Evolutionary conservation across 768 basidiomycete genomes (phyloP), one percentile per base, ranked within the genome.

Genomic region (Amyloporia xantha): DNA sequence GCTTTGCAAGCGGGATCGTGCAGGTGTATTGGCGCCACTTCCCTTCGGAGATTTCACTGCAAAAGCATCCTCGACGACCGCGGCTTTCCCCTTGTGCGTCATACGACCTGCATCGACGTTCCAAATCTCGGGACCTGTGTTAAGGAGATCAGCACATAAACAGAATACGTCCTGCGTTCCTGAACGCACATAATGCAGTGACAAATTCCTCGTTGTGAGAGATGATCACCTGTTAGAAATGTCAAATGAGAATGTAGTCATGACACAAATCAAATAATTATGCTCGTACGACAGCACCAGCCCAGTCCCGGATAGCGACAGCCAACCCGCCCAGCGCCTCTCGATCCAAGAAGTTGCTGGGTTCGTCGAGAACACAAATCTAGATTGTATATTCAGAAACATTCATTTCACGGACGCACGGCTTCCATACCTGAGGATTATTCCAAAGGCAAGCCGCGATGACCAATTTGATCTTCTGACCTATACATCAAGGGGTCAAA

Each of bases 401-500:
- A 38, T 17, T 24, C 49, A 42, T 47, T 52, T 28, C 45, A 38
- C 5, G 44, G 28, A 37, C 33, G 51, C 13, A 38, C 27, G 27
- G 50, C 36, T 24, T 41, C 62, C 69, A 50, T 61, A 89, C 83
- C 74, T 95, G 91, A 13, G 91, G 91, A 62, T 92, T 93, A 67
- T 91, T 92, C 91, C 94, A 97, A 48, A 96, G 75, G 63, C 94
- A 92, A 23, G 94, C 94, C 13, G 87, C 94, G 56, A 92, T 86
- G 46, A 93, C 91, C 39, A 92, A 76, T 72, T 98, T 96, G 71
- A 98, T 96, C 69, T 98, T 97, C 67, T 98, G 94, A 52, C 86
- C 84, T 87, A 48, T 19, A 19, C n/a, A 13, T 7, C n/a, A 12
- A 12, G n/a, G n/a, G n/a, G 15, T 41, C 24, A 41, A 15, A 20